Evolutionary conservation across 2,329 filamentous ascomycete species (phyloP), one percentile per base, ranked within the genome.

Genomic region (Zasmidium cellare): DNA sequence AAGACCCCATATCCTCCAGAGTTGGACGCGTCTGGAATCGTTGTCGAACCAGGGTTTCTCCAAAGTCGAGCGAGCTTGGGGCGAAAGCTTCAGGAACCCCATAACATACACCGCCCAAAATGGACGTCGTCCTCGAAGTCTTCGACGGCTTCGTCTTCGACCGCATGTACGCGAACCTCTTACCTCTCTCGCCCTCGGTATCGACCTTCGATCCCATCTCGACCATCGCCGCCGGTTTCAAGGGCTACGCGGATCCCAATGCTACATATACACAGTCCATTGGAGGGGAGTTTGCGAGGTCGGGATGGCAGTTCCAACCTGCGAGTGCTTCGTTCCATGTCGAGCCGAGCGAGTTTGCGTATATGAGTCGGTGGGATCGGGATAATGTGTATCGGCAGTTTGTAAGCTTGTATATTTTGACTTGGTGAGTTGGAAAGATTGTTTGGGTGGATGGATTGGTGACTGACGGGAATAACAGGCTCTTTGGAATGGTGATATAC

Each of bases 101-200:
- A 24, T 41, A 41, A 6, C 35, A 14, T n/a, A n/a, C n/a, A n/a
- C n/a, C n/a, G n/a, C n/a, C 35, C 35, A 41, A 9, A 75, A 97
- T 97, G 93, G 93, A 97, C 81, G 86, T 97, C 77, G 86, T 94
- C 47, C 88, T 97, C 65, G 92, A 97, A 77, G 69, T 92, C 59
- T 83, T 85, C 76, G 93, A 97, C 77, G 90, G 87, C 68, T 91
- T 88, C 70, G 69, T 92, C 63, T 88, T 89, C 75, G 93, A 97
- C 77, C 84, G 87, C 66, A 67, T 89, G 58, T 97, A 96, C 73
- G 87, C 92, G 51, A 80, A 78, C 35, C 66, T 89, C 5, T 79
- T 90, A n/a, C 92, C 92, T 7, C 78, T 71, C 35, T 63, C 62
- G 79, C 47, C 79, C 76, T 25, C 76, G 80, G 12, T 78, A 80